Evolutionary conservation across 768 basidiomycete genomes (phyloP).

Genomic region (Auriculariales sp.): DNA sequence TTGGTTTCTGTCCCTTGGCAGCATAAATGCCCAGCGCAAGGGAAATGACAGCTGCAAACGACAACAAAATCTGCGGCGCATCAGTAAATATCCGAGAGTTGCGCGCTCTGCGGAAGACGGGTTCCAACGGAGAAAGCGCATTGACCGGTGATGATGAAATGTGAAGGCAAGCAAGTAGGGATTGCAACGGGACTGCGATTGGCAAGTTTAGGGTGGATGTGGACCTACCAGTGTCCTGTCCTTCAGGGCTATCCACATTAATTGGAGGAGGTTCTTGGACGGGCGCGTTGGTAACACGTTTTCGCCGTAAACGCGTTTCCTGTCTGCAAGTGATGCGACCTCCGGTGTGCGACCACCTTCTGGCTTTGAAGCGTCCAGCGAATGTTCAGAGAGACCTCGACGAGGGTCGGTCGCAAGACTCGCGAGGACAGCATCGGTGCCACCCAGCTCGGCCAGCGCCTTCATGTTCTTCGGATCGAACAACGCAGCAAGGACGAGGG

Average conservation of each 20-base stretch:
- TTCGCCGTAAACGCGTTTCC: constrained; percentile 55
- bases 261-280: constrained; percentile 49
- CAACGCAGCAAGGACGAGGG: constrained; percentile 63
- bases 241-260: constrained; percentile 80
- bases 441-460: constrained; percentile 53
- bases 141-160: too few species aligned
- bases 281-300: constrained; percentile 62
- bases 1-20: constrained; percentile 50
- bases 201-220: too few species aligned
- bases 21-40: constrained; percentile 89
- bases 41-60: constrained; percentile 84
- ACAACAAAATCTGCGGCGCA: constrained; percentile 77
- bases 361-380: constrained; percentile 8
- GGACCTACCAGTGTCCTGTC: constrained; percentile 75
- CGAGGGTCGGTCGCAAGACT: constrained; percentile 56
- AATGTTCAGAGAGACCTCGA: constrained; percentile 17
- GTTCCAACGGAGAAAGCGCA: too few species aligned
- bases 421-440: constrained; percentile 44
- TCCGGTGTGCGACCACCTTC: constrained; percentile 7
- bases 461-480: constrained; percentile 81
- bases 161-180: background rate
- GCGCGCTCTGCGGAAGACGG: too few species aligned
- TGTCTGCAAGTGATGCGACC: constrained; percentile 45
- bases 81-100: background rate
- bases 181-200: background rate